Evolutionary conservation across 139 green algal species (phyloP).

Genomic region (Raphidocelis subcapitata): DNA sequence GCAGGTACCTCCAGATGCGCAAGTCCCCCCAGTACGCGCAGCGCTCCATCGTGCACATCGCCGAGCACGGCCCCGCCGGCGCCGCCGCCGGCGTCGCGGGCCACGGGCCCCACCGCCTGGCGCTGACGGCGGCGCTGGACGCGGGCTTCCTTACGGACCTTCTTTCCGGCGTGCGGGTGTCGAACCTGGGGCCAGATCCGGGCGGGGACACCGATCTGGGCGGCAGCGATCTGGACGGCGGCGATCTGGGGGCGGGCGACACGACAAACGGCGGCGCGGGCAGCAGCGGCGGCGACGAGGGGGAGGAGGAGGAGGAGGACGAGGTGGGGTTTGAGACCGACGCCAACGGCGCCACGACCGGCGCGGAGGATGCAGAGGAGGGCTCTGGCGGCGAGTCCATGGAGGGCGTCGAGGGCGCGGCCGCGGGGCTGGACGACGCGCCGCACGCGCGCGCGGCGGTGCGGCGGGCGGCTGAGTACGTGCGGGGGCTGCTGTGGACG

Average conservation of each 20-base stretch:
- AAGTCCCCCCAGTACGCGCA: constrained; percentile 20
- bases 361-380: background rate
- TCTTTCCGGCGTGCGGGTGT: background rate
- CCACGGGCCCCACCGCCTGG: background rate
- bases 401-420: background rate
- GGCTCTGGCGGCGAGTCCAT: too few species aligned
- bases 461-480: constrained; percentile 28
- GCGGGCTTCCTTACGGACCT: constrained; percentile 11
- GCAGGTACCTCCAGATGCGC: constrained; percentile 40
- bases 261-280: too few species aligned
- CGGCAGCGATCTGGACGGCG: background rate
- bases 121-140: constrained; percentile 3
- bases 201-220: background rate
- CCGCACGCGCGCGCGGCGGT: constrained; percentile 13
- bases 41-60: constrained; percentile 32
- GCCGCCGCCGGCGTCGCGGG: background rate
- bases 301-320: background rate
- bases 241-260: background rate
- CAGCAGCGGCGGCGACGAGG: background rate
- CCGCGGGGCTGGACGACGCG: background rate
- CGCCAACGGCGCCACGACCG: too few species aligned
- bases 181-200: background rate
- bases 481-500: constrained; percentile 73
- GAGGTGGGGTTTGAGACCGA: too few species aligned
- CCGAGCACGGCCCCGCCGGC: background rate